Evolutionary conservation across 768 basidiomycete genomes (phyloP).

Genomic region (Sarcomyxa edulis): DNA sequence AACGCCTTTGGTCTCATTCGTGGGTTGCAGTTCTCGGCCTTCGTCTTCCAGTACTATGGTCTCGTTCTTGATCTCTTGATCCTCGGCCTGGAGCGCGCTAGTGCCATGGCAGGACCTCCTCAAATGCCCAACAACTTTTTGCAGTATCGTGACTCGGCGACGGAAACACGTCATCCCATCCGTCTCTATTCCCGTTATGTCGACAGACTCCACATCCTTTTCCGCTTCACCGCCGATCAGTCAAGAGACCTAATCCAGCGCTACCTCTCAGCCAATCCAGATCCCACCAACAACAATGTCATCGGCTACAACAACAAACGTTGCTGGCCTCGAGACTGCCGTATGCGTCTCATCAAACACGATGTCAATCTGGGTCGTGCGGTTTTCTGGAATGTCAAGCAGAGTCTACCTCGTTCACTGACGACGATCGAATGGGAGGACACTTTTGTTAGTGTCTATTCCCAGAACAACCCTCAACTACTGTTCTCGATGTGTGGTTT

Average conservation of each 20-base stretch:
- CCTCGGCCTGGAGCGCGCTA: slow-evolving; percentile 94
- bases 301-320: slow-evolving; percentile 99
- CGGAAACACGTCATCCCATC: slow-evolving; percentile 97
- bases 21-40: slow-evolving; percentile 96
- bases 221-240: slow-evolving; percentile 97
- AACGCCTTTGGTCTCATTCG: slow-evolving; percentile 97
- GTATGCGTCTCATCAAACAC: slow-evolving; percentile 98
- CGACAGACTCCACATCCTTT: slow-evolving; percentile 90
- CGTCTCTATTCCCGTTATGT: slow-evolving; percentile 96
- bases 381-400: slow-evolving; percentile 99
- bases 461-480: slow-evolving; percentile 94
- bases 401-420: slow-evolving; percentile 88
- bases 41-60: slow-evolving; percentile 99
- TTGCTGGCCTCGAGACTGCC: slow-evolving; percentile 98
- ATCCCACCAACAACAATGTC: slow-evolving; percentile 98
- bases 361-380: slow-evolving; percentile 98
- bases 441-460: slow-evolving; percentile 95
- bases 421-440: slow-evolving; percentile 99
- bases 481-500: slow-evolving; percentile 99
- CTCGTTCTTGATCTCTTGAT: slow-evolving; percentile 93
- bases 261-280: slow-evolving; percentile 95
- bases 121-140: slow-evolving; percentile 98
- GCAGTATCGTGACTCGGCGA: slow-evolving; percentile 91
- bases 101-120: slow-evolving; percentile 98
- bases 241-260: slow-evolving; percentile 96